Conservation (phyloP, 2,329 filamentous ascomycete species). For the Xylariaceae sp. region DNA sequence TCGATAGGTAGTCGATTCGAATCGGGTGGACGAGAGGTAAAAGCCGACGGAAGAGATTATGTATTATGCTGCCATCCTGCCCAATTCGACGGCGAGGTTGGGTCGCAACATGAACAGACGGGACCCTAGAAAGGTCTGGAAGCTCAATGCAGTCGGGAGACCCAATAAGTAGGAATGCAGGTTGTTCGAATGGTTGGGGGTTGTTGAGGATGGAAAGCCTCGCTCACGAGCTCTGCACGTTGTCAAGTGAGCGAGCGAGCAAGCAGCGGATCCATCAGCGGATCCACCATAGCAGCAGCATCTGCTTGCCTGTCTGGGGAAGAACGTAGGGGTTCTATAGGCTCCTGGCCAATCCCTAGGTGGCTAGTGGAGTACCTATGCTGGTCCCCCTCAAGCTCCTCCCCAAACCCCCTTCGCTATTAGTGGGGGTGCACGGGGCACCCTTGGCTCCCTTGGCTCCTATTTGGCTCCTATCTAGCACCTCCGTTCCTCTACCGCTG, state of each 20-base stretch:
- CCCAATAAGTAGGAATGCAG: slow-evolving; percentile 12
- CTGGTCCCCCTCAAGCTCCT: too few species aligned
- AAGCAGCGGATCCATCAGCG: too few species aligned
- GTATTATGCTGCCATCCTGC: slow-evolving; percentile 41
- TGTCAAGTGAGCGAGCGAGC: too few species aligned
- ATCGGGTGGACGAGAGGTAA: slow-evolving; percentile 37
- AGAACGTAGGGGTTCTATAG: slow-evolving; percentile 4
- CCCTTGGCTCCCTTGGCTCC: too few species aligned
- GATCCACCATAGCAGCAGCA: too few species aligned
- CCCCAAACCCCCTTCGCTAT: too few species aligned
- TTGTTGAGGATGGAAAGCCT: slow-evolving; percentile 25
- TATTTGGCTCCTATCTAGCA: too few species aligned
- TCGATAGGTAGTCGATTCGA: slow-evolving; percentile 13
- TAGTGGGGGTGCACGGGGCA: slow-evolving; percentile 6
- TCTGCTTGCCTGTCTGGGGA: slow-evolving; percentile 15
- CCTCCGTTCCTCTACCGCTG: slow-evolving; percentile 7
- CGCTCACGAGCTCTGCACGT: slow-evolving; percentile 15
- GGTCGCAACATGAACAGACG: slow-evolving; percentile 38
- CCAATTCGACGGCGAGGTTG: slow-evolving; percentile 39
- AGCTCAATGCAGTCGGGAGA: slow-evolving; percentile 17
- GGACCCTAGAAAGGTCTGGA: slow-evolving; percentile 27
- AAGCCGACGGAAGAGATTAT: slow-evolving; percentile 36
- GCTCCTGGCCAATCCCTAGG: background rate
- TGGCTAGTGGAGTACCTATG: background rate
- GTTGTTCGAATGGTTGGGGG: slow-evolving; percentile 36